These are phyloP conservation scores for Diaporthe citriasiana DNA, from an alignment of 2,329 filamentous ascomycete genomes.

Conservation along the genomic window DNA sequence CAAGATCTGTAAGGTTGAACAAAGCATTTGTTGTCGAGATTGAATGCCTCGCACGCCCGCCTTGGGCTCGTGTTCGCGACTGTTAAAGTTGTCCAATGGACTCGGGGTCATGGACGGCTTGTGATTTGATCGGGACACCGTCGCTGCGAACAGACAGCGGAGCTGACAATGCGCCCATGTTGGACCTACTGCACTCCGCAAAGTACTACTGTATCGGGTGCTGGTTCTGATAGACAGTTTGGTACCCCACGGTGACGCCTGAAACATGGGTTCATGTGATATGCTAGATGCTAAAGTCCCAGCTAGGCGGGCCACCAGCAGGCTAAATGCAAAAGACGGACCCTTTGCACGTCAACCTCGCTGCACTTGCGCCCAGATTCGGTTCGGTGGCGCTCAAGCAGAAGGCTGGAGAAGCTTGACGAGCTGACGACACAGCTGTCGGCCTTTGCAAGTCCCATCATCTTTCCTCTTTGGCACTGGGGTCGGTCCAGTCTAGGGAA, in stretches of 20 bases:
- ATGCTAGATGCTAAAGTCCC: slow-evolving; percentile 24
- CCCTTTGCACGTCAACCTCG: slow-evolving; percentile 22
- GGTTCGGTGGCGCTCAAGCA: not conserved
- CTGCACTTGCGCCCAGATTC: not conserved
- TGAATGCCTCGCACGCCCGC: not conserved
- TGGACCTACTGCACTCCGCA: slow-evolving; percentile 32
- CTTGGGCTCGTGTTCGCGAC: not conserved
- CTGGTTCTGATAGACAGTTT: not conserved
- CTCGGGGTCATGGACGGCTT: not conserved
- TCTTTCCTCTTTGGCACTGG: slow-evolving; percentile 16
- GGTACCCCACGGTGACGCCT: slow-evolving; percentile 29
- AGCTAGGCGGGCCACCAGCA: slow-evolving; percentile 30
- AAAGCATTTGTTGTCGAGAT: slow-evolving; percentile 1
- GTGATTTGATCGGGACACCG: slow-evolving; percentile 1
- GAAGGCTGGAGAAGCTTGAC: slow-evolving; percentile 15
- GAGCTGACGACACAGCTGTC: not conserved
- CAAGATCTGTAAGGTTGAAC: not conserved
- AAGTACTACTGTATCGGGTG: not conserved
- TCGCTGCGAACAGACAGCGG: slow-evolving; percentile 18
- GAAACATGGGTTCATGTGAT: slow-evolving; percentile 25
- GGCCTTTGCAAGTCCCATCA: not conserved
- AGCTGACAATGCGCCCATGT: not conserved
- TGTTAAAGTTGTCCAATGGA: not conserved
- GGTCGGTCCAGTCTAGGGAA: slow-evolving; percentile 16
- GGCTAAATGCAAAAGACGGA: slow-evolving; percentile 30